phyloP scores from a whole-genome alignment of 1,139 yeast species.

The Taphrina deformans region DNA sequence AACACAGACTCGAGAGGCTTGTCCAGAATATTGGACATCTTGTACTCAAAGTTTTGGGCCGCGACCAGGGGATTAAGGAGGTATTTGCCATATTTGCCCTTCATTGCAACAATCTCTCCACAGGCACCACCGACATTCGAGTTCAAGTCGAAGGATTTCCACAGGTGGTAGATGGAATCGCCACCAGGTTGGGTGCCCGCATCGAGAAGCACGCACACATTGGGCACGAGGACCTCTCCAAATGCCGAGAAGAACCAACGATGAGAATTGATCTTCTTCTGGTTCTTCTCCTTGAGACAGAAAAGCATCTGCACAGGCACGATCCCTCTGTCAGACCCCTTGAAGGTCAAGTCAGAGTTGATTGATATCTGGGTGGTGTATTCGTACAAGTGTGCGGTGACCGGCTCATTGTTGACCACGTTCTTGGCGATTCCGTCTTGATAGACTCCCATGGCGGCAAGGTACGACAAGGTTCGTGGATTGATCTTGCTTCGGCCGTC shows the following conservation, averaged over 20 bases:
- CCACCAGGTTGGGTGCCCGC: constrained; percentile 77
- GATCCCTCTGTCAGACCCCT: constrained; percentile 57
- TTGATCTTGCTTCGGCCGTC: constrained; percentile 74
- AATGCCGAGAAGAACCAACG: constrained; percentile 84
- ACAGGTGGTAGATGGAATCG: constrained; percentile 70
- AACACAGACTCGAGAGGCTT: constrained; percentile 81
- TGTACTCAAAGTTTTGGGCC: constrained; percentile 81
- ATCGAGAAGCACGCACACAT: constrained; percentile 68
- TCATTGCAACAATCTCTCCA: constrained; percentile 74
- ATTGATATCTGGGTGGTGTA: constrained; percentile 78
- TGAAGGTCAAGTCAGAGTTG: constrained; percentile 59
- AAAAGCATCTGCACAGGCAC: constrained; percentile 71
- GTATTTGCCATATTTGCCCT: constrained; percentile 59
- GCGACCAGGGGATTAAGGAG: constrained; percentile 75
- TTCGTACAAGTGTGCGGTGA: constrained; percentile 73
- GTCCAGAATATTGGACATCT: constrained; percentile 76
- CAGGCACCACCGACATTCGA: constrained; percentile 83
- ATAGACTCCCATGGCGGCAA: constrained; percentile 72
- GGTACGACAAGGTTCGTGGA: constrained; percentile 61
- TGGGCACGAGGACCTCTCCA: constrained; percentile 68
- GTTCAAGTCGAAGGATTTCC: constrained; percentile 69
- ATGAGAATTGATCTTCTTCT: constrained; percentile 76
- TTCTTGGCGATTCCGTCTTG: constrained; percentile 84
- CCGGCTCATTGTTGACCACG: constrained; percentile 67
- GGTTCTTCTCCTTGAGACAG: constrained; percentile 73